Conservation (phyloP, 1,139 yeast species). For the Blastobotrys illinoisensis region DNA sequence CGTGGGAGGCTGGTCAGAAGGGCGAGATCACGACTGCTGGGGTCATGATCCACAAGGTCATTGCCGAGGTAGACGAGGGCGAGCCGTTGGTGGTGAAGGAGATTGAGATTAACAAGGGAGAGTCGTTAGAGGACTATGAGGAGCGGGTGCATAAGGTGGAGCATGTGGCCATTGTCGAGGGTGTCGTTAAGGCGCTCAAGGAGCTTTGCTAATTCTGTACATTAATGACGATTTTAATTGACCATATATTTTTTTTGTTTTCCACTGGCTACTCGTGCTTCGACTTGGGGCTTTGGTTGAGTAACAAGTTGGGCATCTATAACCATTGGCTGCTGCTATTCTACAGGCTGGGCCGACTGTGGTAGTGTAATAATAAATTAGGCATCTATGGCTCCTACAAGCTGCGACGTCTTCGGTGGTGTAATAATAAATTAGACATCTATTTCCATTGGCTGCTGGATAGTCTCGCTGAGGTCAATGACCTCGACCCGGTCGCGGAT, state of each 20-base stretch:
- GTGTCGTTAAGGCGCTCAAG: constrained; percentile 57
- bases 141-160: constrained; percentile 77
- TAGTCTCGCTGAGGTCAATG: constrained; percentile 47
- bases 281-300: too few relatives aligned
- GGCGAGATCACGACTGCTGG: constrained; percentile 80
- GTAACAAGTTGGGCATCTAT: too few relatives aligned
- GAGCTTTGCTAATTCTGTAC: constrained; percentile 27
- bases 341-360: too few relatives aligned
- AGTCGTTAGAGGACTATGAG: constrained; percentile 74
- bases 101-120: constrained; percentile 62
- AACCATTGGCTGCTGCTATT: too few relatives aligned
- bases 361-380: too few relatives aligned
- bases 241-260: too few relatives aligned
- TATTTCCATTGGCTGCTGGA: constrained; percentile 62
- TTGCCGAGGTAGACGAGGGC: constrained; percentile 91
- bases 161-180: constrained; percentile 90
- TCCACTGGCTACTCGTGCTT: too few relatives aligned
- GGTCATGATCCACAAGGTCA: constrained; percentile 93
- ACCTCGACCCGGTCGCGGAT: constrained; percentile 64
- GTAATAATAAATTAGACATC: constrained; percentile 42
- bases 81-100: constrained; percentile 81
- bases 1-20: constrained; percentile 89
- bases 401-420: neutral
- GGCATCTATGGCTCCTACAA: too few relatives aligned
- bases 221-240: too few relatives aligned